Evolutionary conservation across 352 stramenopile species (phyloP), one percentile per base, ranked within the genome.

Genomic region (Pythium plurisporium): DNA sequence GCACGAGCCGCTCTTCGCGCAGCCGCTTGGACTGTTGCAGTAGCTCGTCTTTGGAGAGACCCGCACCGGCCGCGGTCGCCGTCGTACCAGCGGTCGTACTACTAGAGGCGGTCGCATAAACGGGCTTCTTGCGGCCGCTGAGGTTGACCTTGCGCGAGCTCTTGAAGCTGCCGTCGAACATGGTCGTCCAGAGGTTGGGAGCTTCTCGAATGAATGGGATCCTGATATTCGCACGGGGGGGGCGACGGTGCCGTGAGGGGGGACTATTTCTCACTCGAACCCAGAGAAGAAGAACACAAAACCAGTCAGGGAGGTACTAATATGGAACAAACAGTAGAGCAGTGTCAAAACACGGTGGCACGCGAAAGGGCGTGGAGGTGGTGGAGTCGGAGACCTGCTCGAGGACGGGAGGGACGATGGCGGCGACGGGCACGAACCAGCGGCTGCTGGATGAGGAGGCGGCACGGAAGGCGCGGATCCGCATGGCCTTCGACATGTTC

Each of bases 401-500:
- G 36, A 19, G 15, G 7, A 29, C 15, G 36, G 10, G 14, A 19
- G 26, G 42, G 5, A 50, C 6, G n/a, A 62, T 55, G 60, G 40
- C 41, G 45, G 22, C 48, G 20, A 27, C 47, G 15, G 22, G 45
- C 37, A 62, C 60, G 27, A 86, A 80, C 46, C 76, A 80, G 50
- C 64, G 64, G 12, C 31, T 63, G 33, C 40, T 37, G 12, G 68
- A 85, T 40, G 74, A 85, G 50, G 76, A 83, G 42, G 63, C 62
- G 0, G 48, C 66, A 12, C 67, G 71, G 20, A 85, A 83, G 53
- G 19, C 76, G 38, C 67, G 70, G 8, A 96, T 96, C 61, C 79
- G 83, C 26, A 65, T 74, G 55, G 87, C 89, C 3, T 97, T 97
- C 48, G 78, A 86, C 46, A 88, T 97, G 67, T 97, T 96, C 56